Evolutionary conservation across 345 rosid genomes (phyloP), one percentile per base, ranked within the genome.

Genomic region (Arabis hirsuta): DNA sequence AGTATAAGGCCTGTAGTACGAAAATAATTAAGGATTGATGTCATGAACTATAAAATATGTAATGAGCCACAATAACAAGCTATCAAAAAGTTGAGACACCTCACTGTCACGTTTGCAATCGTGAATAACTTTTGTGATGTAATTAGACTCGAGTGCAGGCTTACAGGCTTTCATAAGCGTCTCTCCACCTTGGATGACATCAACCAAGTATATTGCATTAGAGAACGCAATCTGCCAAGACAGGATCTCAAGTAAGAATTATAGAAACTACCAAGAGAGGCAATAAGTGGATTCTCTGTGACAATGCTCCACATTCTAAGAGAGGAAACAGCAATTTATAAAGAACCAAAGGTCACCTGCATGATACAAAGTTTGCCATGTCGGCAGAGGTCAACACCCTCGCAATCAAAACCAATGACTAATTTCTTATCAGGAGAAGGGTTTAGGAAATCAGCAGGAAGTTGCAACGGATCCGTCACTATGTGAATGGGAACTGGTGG

Each of bases 101-200:
- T 94, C 98, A 58, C 98, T 94, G 67, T 94, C 97, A 67, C 98
- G 87, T 81, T 91, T 94, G 90, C 98, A 94, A 79, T 94, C 97
- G 55, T 94, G 98, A 84, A 94, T 91, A 72, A 94, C 97, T 89
- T 94, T 94, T 26, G 85, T 87, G 88, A 94, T 71, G 82, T 87
- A 76, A 67, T 63, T 76, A 76, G 97, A 94, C 90, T 94, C 97
- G 11, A 94, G 96, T 56, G 96, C 98, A 80, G 96, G 96, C 86
- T 91, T 88, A 86, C 97, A 94, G 11, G 96, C 96, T 76, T 78
- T 80, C 82, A 94, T 66, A 74, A 94, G 84, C 54, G 5, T 44
- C 71, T 85, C 85, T 76, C 93, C 97, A 63, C 98, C 97, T 73
- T 82, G 66, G 63, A 87, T 80, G 50, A 84, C 90, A 62, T 94